Base-by-base conservation (phyloP, 345 rosid species). In the Acer campestre region DNA sequence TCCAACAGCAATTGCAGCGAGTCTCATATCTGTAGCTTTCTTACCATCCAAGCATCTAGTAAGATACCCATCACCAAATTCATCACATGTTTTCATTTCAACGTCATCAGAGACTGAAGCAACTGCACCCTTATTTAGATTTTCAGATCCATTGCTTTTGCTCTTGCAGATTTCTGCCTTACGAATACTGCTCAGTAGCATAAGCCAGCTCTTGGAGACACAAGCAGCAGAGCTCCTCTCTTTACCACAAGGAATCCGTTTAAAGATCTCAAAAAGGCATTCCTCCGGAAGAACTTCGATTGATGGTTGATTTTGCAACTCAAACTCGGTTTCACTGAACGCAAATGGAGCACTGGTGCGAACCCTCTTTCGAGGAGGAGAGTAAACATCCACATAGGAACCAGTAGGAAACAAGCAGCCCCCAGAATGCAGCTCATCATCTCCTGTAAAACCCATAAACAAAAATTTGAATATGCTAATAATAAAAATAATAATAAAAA, bases 241-340 rank as follows among this genome's bases (percentile, higher is more conserved):
- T 75, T 80, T 82, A 63, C 87, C 89, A 2, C 84, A 71, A 13
- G 86, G 80, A 7, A 92, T 70, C 53, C 92, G 87, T 59, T 86
- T 88, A 71, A 90, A 85, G 79, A 92, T 89, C 93, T 92, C 97
- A 48, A 86, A 88, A 31, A 92, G 92, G 80, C 97, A 90, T 78
- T 92, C 97, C 65, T 90, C 93, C 0, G 97, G 97, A 79, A 92
- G 97, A 51, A 79, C 79, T 7, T 84, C 89, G 2, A 92, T 88
- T 7, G 94, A 88, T 22, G 90, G 84, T 63, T 76, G 84, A 70
- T 76, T 81, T 20, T 75, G 80, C 56, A 61, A 84, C 63, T 77
- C 87, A 67, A 81, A 61, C 61, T 81, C 71, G 1, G 71, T 49
- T 20, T 79, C 76, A 35, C 80, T 75, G 66, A 77, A 66, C 13